Conservation (phyloP, 2,329 filamentous ascomycete genomes). For the Metarhizium sp. region DNA sequence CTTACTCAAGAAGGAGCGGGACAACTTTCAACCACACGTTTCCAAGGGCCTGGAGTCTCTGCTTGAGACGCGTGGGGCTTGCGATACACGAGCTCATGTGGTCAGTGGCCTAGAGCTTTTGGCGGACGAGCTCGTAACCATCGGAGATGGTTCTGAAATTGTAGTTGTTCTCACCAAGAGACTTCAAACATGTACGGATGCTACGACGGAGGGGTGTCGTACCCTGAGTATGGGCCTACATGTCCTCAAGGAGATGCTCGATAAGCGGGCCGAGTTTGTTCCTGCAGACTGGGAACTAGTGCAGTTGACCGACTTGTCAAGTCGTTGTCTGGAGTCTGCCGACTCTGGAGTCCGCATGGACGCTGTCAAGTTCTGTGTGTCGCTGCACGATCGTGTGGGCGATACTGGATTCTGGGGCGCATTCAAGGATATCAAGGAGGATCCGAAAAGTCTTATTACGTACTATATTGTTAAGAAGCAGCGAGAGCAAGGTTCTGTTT, state of each 20-base stretch:
- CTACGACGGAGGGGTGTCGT: conserved; percentile 35
- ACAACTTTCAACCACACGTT: conserved; percentile 58
- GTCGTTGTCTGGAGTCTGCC: conserved; percentile 48
- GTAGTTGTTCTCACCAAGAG: conserved; percentile 42
- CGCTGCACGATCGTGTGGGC: conserved; percentile 54
- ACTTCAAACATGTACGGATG: conserved; percentile 32
- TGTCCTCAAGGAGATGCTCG: conserved; percentile 51
- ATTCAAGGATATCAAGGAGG: conserved; percentile 56
- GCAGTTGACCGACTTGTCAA: conserved; percentile 40
- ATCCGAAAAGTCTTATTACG: conserved; percentile 67
- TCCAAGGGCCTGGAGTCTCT: conserved; percentile 58
- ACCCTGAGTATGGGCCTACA: conserved; percentile 54
- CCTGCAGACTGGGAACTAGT: conserved; percentile 43
- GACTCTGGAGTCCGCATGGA: conserved; percentile 62
- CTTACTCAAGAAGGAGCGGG: conserved; percentile 58
- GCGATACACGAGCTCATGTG: conserved; percentile 62
- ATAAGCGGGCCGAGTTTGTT: conserved; percentile 35
- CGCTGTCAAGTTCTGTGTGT: conserved; percentile 70
- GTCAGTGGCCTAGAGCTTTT: conserved; percentile 66
- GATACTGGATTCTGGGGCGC: conserved; percentile 58
- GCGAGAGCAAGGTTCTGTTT: conserved; percentile 33
- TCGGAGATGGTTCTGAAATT: conserved; percentile 55
- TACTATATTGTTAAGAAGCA: conserved; percentile 72
- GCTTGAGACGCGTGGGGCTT: conserved; percentile 52
- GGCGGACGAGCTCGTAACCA: conserved; percentile 59